Conservation (phyloP, 2,329 filamentous ascomycete genomes). For the Pseudogymnoascus sp. region DNA sequence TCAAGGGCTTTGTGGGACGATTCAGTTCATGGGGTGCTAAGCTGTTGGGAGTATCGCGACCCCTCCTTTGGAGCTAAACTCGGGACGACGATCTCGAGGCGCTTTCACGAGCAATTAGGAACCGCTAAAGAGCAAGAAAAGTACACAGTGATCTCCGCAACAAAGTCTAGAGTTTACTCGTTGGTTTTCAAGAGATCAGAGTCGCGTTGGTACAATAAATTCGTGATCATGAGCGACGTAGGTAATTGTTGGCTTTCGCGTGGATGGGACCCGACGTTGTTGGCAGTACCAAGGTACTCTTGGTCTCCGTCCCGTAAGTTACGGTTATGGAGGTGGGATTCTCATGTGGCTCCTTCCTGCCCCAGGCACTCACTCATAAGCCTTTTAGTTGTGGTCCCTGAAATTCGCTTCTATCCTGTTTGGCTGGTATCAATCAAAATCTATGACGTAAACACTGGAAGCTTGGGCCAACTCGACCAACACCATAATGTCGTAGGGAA, state of each 20-base stretch:
- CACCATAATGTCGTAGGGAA: conserved; percentile 3
- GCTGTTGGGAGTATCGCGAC: conserved; percentile 2
- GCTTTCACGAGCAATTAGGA: conserved; percentile 1
- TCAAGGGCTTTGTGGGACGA: not conserved
- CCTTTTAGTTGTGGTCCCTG: conserved; percentile 2
- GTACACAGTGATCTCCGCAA: not conserved
- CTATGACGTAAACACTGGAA: conserved; percentile 2
- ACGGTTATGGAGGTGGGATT: not conserved
- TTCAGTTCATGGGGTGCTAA: conserved; percentile 3
- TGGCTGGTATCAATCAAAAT: not conserved
- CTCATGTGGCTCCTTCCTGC: not conserved
- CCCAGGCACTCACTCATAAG: conserved; percentile 7
- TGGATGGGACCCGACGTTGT: not conserved
- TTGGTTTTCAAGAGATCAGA: not conserved
- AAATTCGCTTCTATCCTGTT: conserved; percentile 7
- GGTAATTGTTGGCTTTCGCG: not conserved
- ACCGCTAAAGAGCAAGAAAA: not conserved
- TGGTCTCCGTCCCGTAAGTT: not conserved
- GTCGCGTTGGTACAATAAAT: conserved; percentile 3
- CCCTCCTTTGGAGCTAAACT: conserved; percentile 5
- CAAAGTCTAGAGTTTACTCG: not conserved
- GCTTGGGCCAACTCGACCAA: not conserved
- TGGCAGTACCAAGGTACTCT: conserved; percentile 7
- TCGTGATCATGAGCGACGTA: conserved; percentile 1
- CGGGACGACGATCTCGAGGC: not conserved